Evolutionary conservation across 306 rosid species (phyloP).

Genomic region (Cicer bijugum): DNA sequence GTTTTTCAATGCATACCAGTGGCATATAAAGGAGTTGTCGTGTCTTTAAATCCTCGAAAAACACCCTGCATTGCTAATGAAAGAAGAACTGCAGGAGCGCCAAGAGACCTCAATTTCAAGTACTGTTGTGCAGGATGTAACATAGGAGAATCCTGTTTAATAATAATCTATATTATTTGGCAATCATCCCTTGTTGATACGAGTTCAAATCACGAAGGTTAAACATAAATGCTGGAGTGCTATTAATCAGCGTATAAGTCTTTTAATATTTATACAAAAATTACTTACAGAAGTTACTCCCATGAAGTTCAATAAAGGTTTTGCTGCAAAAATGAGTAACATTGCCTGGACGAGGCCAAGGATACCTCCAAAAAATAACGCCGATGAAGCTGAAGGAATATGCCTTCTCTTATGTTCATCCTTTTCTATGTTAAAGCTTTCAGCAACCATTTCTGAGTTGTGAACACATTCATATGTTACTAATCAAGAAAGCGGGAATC

Average conservation of each 20-base stretch:
- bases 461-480: conserved; percentile 51
- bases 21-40: conserved; percentile 89
- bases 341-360: conserved; percentile 81
- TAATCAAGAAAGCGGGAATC: conserved; percentile 40
- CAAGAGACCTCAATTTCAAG: conserved; percentile 84
- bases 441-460: conserved; percentile 45
- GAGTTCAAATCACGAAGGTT: conserved; percentile 13
- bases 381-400: conserved; percentile 94
- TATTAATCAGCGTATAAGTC: not conserved
- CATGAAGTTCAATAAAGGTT: conserved; percentile 86
- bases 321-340: conserved; percentile 79
- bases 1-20: conserved; percentile 60
- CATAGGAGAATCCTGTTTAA: conserved; percentile 85
- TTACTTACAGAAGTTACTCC: conserved; percentile 75
- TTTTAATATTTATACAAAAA: conserved; percentile 8
- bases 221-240: conserved; percentile 1
- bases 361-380: conserved; percentile 78
- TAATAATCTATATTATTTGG: not conserved
- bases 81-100: conserved; percentile 98
- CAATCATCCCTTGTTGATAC: conserved; percentile 23
- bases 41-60: conserved; percentile 93
- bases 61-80: conserved; percentile 96
- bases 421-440: conserved; percentile 52
- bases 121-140: conserved; percentile 74
- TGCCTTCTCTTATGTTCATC: conserved; percentile 57